Evolutionary conservation across 352 stramenopile species (phyloP).

Genomic region (Phytophthora citrophthora): DNA sequence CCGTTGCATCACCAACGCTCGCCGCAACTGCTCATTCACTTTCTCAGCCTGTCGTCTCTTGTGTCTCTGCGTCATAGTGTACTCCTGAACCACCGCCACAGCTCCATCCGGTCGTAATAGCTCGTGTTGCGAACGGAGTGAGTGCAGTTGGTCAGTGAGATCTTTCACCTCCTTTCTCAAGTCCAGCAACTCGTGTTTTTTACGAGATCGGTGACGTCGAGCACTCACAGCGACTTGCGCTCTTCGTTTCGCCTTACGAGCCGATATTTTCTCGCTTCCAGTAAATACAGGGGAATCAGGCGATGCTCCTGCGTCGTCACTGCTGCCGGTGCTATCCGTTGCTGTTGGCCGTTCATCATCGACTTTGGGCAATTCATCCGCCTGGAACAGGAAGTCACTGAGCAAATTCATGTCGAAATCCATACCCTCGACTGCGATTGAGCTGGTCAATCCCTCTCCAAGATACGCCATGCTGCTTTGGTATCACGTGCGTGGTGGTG

Average conservation of each 20-base stretch:
- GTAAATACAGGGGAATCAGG: constrained; percentile 3
- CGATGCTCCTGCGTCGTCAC: constrained; percentile 15
- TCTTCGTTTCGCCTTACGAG: constrained; percentile 26
- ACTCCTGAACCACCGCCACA: constrained; percentile 41
- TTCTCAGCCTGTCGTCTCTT: constrained; percentile 41
- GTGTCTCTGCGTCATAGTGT: constrained; percentile 35
- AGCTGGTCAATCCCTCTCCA: constrained; percentile 4
- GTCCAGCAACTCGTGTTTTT: constrained; percentile 54
- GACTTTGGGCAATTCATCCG: constrained; percentile 16
- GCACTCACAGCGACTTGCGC: constrained; percentile 33
- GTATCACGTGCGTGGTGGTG: background rate
- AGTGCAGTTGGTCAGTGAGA: constrained; percentile 38
- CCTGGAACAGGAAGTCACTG: constrained; percentile 31
- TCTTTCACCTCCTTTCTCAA: constrained; percentile 44
- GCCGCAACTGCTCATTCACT: constrained; percentile 57
- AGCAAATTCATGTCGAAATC: constrained; percentile 35
- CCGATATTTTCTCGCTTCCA: background rate
- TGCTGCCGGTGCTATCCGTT: constrained; percentile 21
- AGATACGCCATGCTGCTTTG: constrained; percentile 3
- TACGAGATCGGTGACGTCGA: constrained; percentile 33
- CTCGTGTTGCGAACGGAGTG: constrained; percentile 40
- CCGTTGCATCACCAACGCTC: constrained; percentile 54
- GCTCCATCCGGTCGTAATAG: constrained; percentile 26
- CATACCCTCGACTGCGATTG: background rate
- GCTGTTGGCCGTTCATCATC: background rate